These are phyloP conservation scores for Limonium bicolor DNA, from an alignment of 148 eudicot genomes.

Conservation along the genomic window DNA sequence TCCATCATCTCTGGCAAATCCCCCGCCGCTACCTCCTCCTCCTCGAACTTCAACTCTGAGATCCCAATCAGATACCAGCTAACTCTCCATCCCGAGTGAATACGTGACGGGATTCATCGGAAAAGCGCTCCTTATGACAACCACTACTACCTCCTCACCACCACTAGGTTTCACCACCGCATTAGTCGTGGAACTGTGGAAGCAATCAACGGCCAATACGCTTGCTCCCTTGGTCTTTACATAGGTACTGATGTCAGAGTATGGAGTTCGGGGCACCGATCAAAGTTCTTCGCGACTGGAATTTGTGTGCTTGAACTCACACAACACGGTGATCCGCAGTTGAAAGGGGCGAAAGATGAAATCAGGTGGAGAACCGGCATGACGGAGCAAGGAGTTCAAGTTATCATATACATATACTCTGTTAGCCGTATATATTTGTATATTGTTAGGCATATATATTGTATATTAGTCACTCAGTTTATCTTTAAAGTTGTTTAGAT, in stretches of 20 bases:
- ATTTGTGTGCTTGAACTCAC: constrained; percentile 58
- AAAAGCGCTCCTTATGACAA: constrained; percentile 50
- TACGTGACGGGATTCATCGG: constrained; percentile 43
- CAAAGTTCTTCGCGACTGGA: constrained; percentile 32
- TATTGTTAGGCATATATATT: too few species aligned
- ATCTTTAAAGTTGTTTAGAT: too few species aligned
- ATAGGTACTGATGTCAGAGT: constrained; percentile 46
- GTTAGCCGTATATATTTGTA: too few species aligned
- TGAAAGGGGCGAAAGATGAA: constrained; percentile 31
- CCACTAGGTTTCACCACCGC: constrained; percentile 40
- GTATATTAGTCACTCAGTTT: too few species aligned
- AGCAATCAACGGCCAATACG: constrained; percentile 30
- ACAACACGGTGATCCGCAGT: constrained; percentile 36
- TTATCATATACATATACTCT: too few species aligned
- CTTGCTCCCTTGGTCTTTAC: constrained; percentile 60
- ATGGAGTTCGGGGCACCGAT: constrained; percentile 69
- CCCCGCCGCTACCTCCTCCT: too few species aligned
- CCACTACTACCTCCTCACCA: too few species aligned
- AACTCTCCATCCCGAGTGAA: constrained; percentile 42
- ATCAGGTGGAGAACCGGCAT: constrained; percentile 79
- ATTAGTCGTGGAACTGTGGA: constrained; percentile 47
- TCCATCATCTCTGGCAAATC: too few species aligned
- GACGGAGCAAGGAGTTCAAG: constrained; percentile 80
- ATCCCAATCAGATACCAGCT: constrained; percentile 34
- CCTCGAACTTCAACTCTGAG: constrained; percentile 30